Evolutionary conservation across 179 eudicot genomes (phyloP), one percentile per base, ranked within the genome.

Genomic region (Monotropa hypopitys): DNA sequence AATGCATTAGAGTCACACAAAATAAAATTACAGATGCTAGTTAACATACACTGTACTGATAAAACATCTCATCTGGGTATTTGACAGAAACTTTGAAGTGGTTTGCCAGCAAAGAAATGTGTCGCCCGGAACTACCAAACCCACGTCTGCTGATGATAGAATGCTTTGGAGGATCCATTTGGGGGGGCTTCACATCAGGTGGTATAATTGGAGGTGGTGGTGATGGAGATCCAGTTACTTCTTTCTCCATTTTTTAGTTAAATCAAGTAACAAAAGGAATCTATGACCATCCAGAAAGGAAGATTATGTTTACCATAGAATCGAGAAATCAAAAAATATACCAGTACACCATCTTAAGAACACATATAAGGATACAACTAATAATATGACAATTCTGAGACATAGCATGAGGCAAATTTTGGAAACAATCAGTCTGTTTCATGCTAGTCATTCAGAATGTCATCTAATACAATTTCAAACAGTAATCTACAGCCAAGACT

Each of bases 41-140:
- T 40, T 26, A 67, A 32, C 92, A 33, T 89, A 96, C 99, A 80
- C 84, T 88, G 83, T 96, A 93, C 70, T 93, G 98, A 73, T 84
- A 90, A 80, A 93, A 96, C 8, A 83, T 87, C 35, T 85, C 92
- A 73, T 90, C 89, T 0, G 87, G 84, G 74, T 80, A 82, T 26
- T 83, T 38, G 46, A 96, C 59, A 66, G 88, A 88, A 79, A 93
- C 99, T 87, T 90, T 90, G 66, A 90, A 93, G 79, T 93, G 97
- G 72, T 96, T 96, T 11, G 94, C 81, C 4, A 81, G 85, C 81
- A 88, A 79, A 28, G 84, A 71, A 76, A 91, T 85, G 46, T 28
- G 79, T 65, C 84, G 81, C 46, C 99, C 99, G 80, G 73, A 72
- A 51, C 76, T 88, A 72, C 99, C 99, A 84, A 81, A 78, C 59